A percentile compares a stretch with the other conserved stretches of the same genome.
Evolutionary conservation across 2,329 filamentous ascomycete genomes (phyloP).

Genomic region (Trichoderma polysporum): DNA sequence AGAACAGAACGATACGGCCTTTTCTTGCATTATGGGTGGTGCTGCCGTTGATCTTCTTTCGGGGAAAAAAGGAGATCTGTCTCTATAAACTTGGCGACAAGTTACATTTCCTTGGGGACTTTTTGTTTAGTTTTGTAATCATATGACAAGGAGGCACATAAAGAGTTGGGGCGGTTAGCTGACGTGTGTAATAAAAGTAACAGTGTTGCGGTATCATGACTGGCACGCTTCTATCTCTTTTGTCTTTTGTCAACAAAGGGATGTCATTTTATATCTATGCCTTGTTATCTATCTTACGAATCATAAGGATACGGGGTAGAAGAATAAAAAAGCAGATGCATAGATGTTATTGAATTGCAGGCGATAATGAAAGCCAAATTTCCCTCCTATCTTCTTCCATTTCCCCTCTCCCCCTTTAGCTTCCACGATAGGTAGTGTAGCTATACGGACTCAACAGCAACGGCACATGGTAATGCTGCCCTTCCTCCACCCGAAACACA

Average conservation of each 20-base stretch:
- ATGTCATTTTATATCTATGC: neutral
- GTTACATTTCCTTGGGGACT: neutral
- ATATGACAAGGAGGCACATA: neutral
- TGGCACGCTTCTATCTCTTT: neutral
- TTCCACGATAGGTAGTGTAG: slow-evolving; percentile 80
- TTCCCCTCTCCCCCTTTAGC: slow-evolving; percentile 42
- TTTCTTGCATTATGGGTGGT: neutral
- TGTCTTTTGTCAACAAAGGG: neutral
- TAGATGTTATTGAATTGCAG: neutral
- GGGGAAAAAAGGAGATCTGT: neutral
- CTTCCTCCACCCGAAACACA: slow-evolving; percentile 51
- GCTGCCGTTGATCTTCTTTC: neutral
- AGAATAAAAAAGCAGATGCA: neutral
- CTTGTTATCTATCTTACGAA: neutral
- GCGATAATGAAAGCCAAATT: neutral
- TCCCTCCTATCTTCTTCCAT: neutral
- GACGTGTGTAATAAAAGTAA: slow-evolving; percentile 4
- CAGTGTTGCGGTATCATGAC: neutral
- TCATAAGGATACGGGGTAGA: neutral
- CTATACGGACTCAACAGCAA: slow-evolving; percentile 74
- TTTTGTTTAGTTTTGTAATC: neutral
- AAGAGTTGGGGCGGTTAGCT: neutral
- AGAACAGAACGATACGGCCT: neutral
- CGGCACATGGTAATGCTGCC: slow-evolving; percentile 77
- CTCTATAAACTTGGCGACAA: neutral